Conservation (phyloP, 2,329 filamentous ascomycete genomes). For the Pyricularia sp. region DNA sequence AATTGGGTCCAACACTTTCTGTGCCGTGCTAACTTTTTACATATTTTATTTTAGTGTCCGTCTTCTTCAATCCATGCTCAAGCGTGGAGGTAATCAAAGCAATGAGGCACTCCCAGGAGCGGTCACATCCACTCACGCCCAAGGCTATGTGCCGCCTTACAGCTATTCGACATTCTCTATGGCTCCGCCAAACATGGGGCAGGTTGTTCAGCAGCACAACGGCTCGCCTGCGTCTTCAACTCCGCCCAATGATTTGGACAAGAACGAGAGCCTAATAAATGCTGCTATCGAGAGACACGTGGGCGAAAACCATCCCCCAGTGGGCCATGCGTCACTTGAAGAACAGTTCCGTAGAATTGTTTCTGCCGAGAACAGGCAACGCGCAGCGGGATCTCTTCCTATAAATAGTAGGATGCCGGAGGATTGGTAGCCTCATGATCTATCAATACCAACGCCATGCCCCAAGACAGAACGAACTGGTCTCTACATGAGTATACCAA, state of each 20-base stretch:
- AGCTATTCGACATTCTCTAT: slow-evolving; percentile 2
- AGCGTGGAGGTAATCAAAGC: slow-evolving; percentile 31
- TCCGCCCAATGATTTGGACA: slow-evolving; percentile 7
- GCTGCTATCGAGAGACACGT: slow-evolving; percentile 17
- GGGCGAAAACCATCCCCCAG: slow-evolving; percentile 31
- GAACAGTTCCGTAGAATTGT: slow-evolving; percentile 13
- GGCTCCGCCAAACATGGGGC: slow-evolving; percentile 32
- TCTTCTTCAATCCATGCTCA: slow-evolving; percentile 35
- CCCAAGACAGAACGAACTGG: background rate
- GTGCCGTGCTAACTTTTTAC: background rate
- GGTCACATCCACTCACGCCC: slow-evolving; percentile 37
- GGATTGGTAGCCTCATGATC: background rate
- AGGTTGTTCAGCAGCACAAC: slow-evolving; percentile 26
- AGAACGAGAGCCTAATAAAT: slow-evolving; percentile 7
- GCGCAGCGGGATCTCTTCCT: slow-evolving; percentile 4
- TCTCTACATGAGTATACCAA: background rate
- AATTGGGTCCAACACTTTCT: no score
- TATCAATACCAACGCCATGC: background rate
- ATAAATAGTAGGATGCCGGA: background rate
- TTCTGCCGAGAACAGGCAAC: slow-evolving; percentile 7
- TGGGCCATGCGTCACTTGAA: slow-evolving; percentile 16
- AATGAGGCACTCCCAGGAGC: slow-evolving; percentile 21
- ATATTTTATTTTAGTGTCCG: slow-evolving; percentile 18
- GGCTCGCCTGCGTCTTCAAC: slow-evolving; percentile 2
- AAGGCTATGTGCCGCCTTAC: slow-evolving; percentile 27